Conservation (phyloP, 768 basidiomycete genomes). For the Tubosaeta sp. region DNA sequence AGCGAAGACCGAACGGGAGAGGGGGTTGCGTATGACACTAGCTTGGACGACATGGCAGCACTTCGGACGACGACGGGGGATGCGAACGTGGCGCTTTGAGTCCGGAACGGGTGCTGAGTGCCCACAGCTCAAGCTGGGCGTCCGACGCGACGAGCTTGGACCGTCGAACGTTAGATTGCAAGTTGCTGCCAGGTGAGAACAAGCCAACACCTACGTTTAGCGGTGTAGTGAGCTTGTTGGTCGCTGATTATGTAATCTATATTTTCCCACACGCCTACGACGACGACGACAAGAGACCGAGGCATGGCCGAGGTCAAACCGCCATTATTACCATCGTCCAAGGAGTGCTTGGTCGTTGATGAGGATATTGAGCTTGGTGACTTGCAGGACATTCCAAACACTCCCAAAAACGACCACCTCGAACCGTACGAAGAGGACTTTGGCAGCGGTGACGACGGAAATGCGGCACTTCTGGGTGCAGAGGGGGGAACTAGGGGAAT, state of each 20-base stretch:
- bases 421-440: constrained; percentile 30
- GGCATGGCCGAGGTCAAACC: not conserved
- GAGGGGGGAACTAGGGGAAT: constrained; percentile 26
- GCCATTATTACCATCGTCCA: not conserved
- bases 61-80: constrained; percentile 18
- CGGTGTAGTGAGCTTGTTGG: constrained; percentile 29
- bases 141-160: constrained; percentile 14
- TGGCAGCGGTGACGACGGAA: constrained; percentile 40
- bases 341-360: not conserved
- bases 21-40: constrained; percentile 46
- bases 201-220: constrained; percentile 22
- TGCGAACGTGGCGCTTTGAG: constrained; percentile 5
- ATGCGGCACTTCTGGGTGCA: constrained; percentile 42
- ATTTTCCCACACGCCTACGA: constrained; percentile 20
- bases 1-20: constrained; percentile 54
- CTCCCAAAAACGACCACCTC: constrained; percentile 12
- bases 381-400: constrained; percentile 25
- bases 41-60: constrained; percentile 56
- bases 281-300: constrained; percentile 6
- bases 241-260: constrained; percentile 24
- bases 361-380: constrained; percentile 31
- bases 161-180: constrained; percentile 15
- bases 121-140: constrained; percentile 11
- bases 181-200: constrained; percentile 22
- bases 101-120: constrained; percentile 9